Percentiles rank a stretch among this genome's conserved stretches.
phyloP scores from a whole-genome alignment of 306 rosid genomes.

The Lathyrus sativus region DNA sequence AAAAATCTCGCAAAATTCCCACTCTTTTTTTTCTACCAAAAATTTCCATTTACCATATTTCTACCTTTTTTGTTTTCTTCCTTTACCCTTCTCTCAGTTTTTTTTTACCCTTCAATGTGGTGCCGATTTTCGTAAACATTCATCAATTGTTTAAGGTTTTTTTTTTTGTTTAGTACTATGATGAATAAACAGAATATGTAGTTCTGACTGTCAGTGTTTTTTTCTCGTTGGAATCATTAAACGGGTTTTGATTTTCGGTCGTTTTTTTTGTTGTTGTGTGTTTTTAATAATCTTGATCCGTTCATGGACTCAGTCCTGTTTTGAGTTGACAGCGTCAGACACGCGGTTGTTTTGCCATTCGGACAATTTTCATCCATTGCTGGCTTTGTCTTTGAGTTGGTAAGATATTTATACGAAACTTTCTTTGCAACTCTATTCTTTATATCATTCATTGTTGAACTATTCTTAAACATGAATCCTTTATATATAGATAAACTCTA shows the following conservation, averaged over 20 bases:
- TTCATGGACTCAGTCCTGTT: constrained; percentile 51
- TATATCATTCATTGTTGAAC: constrained; percentile 34
- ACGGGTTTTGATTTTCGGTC: constrained; percentile 15
- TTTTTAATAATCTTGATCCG: constrained; percentile 31
- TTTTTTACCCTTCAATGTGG: background rate
- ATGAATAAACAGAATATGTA: background rate
- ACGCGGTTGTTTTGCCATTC: constrained; percentile 42
- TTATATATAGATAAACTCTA: constrained; percentile 17
- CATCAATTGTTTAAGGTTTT: constrained; percentile 23
- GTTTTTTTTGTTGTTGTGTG: background rate
- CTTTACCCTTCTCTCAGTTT: background rate
- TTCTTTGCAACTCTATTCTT: constrained; percentile 31
- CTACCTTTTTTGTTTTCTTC: background rate
- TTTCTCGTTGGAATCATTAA: constrained; percentile 42
- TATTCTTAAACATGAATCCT: constrained; percentile 28
- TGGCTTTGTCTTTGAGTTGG: constrained; percentile 54
- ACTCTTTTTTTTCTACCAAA: background rate
- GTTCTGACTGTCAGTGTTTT: constrained; percentile 14
- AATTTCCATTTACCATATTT: background rate
- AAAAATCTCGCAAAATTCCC: background rate
- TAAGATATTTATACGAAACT: constrained; percentile 33
- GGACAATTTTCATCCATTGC: constrained; percentile 30
- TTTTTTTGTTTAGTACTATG: background rate
- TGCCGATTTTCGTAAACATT: background rate
- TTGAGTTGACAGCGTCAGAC: constrained; percentile 47